phyloP scores from a whole-genome alignment of 129 eudicot species.

The Glebionis coronaria region DNA sequence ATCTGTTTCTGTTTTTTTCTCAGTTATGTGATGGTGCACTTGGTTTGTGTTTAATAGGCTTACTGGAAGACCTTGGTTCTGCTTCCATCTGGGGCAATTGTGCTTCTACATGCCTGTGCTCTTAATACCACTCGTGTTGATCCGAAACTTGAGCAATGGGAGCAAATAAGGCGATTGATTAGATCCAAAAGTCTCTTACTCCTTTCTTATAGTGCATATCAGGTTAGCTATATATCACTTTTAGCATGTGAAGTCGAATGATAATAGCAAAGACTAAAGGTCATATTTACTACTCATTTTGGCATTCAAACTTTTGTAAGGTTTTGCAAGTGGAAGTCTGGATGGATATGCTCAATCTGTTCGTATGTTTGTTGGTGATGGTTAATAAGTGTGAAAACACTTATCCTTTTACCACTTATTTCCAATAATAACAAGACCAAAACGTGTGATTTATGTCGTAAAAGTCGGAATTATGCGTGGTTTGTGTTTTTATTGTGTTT shows the following conservation, averaged over 20 bases:
- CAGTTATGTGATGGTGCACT: background rate
- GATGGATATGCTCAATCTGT: slow-evolving; percentile 84
- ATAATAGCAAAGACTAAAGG: slow-evolving; percentile 3
- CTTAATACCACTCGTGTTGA: slow-evolving; percentile 92
- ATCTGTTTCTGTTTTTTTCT: background rate
- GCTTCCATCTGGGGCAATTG: slow-evolving; percentile 96
- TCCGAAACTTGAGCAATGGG: slow-evolving; percentile 87
- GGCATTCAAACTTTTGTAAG: slow-evolving; percentile 35
- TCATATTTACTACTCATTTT: background rate
- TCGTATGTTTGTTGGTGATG: slow-evolving; percentile 86
- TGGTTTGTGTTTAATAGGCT: slow-evolving; percentile 44
- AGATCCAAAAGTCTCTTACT: slow-evolving; percentile 80
- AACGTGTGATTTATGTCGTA: no score
- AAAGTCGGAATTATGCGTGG: no score
- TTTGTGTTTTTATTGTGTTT: no score
- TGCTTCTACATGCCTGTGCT: slow-evolving; percentile 97
- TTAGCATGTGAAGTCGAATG: background rate
- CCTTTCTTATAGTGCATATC: slow-evolving; percentile 94
- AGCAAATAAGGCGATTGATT: slow-evolving; percentile 71
- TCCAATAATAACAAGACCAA: no score
- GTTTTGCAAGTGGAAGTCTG: slow-evolving; percentile 91
- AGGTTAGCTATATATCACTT: slow-evolving; percentile 41
- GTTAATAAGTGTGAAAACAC: no score
- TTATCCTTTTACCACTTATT: no score
- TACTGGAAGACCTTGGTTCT: slow-evolving; percentile 82